Percentiles rank a stretch among this genome's conserved stretches.
Evolutionary conservation across 2,329 filamentous ascomycete species (phyloP).

Genomic region (Stemphylium vesicarium): DNA sequence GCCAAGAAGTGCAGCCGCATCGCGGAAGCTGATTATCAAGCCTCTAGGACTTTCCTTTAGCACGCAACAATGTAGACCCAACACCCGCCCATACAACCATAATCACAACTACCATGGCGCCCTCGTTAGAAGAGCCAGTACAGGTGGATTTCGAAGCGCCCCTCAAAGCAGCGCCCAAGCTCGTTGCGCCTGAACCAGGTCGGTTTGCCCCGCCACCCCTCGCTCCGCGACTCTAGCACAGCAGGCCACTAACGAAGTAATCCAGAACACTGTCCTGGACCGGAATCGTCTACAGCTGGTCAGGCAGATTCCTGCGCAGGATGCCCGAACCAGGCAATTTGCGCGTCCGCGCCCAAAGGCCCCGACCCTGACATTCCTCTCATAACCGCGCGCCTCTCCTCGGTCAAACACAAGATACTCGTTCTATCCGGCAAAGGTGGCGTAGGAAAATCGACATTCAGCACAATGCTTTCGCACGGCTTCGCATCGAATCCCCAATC

Average conservation of each 20-base stretch:
- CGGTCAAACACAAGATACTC: constrained; percentile 89
- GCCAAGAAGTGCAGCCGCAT: constrained; percentile 35
- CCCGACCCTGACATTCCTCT: constrained; percentile 92
- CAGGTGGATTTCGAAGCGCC: constrained; percentile 76
- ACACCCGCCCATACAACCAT: constrained; percentile 11
- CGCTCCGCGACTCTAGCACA: constrained; percentile 48
- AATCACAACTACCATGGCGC: constrained; percentile 66
- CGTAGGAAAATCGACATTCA: constrained; percentile 95
- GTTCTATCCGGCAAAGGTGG: constrained; percentile 94
- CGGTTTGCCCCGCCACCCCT: constrained; percentile 32
- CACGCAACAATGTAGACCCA: constrained; percentile 29
- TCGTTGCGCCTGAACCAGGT: constrained; percentile 90
- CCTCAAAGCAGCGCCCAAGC: constrained; percentile 77
- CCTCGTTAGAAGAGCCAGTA: constrained; percentile 74
- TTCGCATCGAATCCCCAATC: constrained; percentile 81
- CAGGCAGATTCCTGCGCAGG: constrained; percentile 84
- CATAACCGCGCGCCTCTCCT: constrained; percentile 81
- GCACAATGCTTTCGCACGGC: constrained; percentile 83
- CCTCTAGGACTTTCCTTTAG: constrained; percentile 26
- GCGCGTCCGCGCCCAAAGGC: constrained; percentile 90
- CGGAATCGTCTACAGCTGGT: constrained; percentile 73
- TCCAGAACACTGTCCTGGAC: constrained; percentile 88
- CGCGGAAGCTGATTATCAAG: constrained; percentile 43
- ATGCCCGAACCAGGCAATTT: constrained; percentile 95
- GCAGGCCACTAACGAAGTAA: constrained; percentile 2